Percentiles rank a stretch among this genome's conserved stretches.
Evolutionary conservation across 2,329 filamentous ascomycete genomes (phyloP).

Genomic region (Phoma sp.): DNA sequence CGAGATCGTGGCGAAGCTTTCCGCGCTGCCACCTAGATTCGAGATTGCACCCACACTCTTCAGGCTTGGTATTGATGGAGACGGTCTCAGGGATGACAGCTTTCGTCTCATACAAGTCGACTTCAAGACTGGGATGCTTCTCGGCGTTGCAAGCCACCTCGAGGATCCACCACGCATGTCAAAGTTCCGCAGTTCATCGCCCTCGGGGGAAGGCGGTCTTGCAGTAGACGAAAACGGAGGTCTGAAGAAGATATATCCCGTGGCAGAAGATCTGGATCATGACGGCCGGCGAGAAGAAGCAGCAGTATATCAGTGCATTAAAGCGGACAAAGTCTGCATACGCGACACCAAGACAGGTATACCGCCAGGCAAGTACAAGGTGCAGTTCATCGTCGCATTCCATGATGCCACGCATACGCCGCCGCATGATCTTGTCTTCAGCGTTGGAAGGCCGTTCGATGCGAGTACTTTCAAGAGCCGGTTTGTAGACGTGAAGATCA

Average conservation of each 20-base stretch:
- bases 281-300: slow-evolving; percentile 46
- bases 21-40: slow-evolving; percentile 45
- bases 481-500: slow-evolving; percentile 48
- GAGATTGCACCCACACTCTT: slow-evolving; percentile 43
- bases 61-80: slow-evolving; percentile 40
- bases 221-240: slow-evolving; percentile 35
- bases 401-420: slow-evolving; percentile 26
- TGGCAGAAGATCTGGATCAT: slow-evolving; percentile 45
- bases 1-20: slow-evolving; percentile 46
- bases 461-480: slow-evolving; percentile 36
- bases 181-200: slow-evolving; percentile 33
- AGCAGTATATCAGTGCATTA: slow-evolving; percentile 44
- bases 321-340: slow-evolving; percentile 43
- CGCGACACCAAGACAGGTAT: slow-evolving; percentile 47
- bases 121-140: slow-evolving; percentile 47
- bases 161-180: slow-evolving; percentile 32
- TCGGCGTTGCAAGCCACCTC: slow-evolving; percentile 29
- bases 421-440: slow-evolving; percentile 45
- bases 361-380: slow-evolving; percentile 46
- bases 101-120: slow-evolving; percentile 45
- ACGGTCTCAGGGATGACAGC: slow-evolving; percentile 37
- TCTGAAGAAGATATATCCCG: slow-evolving; percentile 41
- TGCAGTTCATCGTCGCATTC: slow-evolving; percentile 45
- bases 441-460: slow-evolving; percentile 48
- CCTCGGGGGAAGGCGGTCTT: slow-evolving; percentile 41